Base-by-base conservation (phyloP, 768 basidiomycete species). In the Tulasnella sp. region DNA sequence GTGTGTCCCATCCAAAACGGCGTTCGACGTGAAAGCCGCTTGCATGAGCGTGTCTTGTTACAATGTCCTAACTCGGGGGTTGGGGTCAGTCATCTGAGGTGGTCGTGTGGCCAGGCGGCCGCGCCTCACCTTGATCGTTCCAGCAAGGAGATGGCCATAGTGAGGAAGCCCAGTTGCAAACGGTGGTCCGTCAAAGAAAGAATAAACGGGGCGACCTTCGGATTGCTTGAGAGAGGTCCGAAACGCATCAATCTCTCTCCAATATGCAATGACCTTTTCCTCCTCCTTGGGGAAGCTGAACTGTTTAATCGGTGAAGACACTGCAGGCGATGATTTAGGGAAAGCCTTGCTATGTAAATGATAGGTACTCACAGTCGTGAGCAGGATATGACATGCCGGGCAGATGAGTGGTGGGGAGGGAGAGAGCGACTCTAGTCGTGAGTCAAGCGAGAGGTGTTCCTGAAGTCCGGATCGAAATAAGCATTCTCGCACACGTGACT, bases 1-100 rank as follows among this genome's bases (percentile, higher is more conserved):
- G 97, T 5, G 96, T 98, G 84, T 99, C 97, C 97, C 97, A 99
- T 74, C 97, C 97, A 82, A 99, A 99, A 72, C 97, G 90, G 77
- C 97, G 91, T 76, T 91, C 88, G 80, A 99, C 97, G 81, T 98
- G 92, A 83, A 89, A 91, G 7, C 97, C 97, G 74, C 92, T 95
- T 72, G 94, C 91, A 82, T 94, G 92, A 1, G 96, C 96, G 84
- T 97, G 95, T 74, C 97, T 89, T 58, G 97, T 99, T 75, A 99
- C 94, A 81, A 99, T 96, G 82, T 99, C 97, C 97, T 99, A 81
- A 37, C n/a, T 58, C 39, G 29, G 31, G 34, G 22, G 36, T n/a
- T 25, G 54, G 34, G 54, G 39, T 71, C 67, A 11, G 31, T 42
- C 34, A 71, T 31, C 42, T 25, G n/a, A 42, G 31, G 17, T 19